A percentile compares a stretch with the other conserved stretches of the same genome.
Evolutionary conservation across 805 yeast species (phyloP).

Genomic region (Saccharomycopsis babjevae): DNA sequence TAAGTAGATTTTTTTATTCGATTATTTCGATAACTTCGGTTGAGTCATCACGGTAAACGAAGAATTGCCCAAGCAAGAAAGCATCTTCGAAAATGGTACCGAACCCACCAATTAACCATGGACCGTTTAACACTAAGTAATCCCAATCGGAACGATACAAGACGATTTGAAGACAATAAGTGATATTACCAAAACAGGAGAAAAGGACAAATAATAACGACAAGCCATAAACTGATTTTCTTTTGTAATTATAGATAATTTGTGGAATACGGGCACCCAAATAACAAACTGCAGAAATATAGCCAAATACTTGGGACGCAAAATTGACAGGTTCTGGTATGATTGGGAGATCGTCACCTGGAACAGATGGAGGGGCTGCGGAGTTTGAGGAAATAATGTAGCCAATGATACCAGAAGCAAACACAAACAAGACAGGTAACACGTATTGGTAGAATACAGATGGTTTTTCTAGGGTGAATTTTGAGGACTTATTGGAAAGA

Average conservation of each 20-base stretch:
- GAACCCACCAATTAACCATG: constrained; percentile 72
- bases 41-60: constrained; percentile 38
- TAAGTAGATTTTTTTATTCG: constrained; percentile 1
- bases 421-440: constrained; percentile 51
- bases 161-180: constrained; percentile 66
- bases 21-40: constrained; percentile 12
- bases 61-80: constrained; percentile 57
- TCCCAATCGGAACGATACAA: constrained; percentile 51
- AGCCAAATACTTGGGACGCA: constrained; percentile 63
- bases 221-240: constrained; percentile 78
- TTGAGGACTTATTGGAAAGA: not conserved
- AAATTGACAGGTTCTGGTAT: constrained; percentile 21
- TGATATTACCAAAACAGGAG: constrained; percentile 63
- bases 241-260: constrained; percentile 63
- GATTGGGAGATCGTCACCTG: constrained; percentile 21
- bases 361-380: constrained; percentile 25
- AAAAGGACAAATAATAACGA: constrained; percentile 71
- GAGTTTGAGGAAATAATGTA: constrained; percentile 33
- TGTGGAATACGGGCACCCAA: constrained; percentile 79
- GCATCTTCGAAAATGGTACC: constrained; percentile 69
- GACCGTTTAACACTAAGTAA: constrained; percentile 51
- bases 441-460: constrained; percentile 40
- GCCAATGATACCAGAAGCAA: constrained; percentile 53
- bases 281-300: constrained; percentile 56
- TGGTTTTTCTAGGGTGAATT: not conserved